Base-by-base conservation (phyloP, 306 rosid genomes). In the Oxytropis ochrocephala region DNA sequence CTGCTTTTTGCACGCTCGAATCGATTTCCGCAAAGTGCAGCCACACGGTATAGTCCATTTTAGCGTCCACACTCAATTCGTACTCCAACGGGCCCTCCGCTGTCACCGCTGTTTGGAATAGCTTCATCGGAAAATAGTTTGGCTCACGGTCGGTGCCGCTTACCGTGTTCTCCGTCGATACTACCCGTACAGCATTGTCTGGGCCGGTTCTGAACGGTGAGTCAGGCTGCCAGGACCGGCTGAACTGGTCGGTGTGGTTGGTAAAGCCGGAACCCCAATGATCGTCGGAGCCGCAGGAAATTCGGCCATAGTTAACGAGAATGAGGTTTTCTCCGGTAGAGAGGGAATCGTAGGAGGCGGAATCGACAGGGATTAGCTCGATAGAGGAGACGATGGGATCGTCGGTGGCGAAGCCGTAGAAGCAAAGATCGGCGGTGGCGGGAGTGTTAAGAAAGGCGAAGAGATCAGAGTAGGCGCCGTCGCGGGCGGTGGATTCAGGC, bases 401-500 rank as follows among this genome's bases (percentile, higher is more conserved):
- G 54, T 94, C 99, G 4, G 99, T 94, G 10, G 99, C 90, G 47
- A 85, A 82, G 70, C 97, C 85, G 81, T 94, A 90, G 76, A 94
- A 94, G 33, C 99, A 94, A 46, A 94, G 71, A 36, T 94, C 96
- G 7, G 86, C 82, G 64, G 86, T 5, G 47, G 63, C 10, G 27
- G 72, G 6, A 44, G 72, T 50, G 18, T 64, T 4, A 64, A 88
- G 68, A 77, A 65, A 85, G 0, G 76, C 90, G 53, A 88, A 83
- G 77, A 91, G 85, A 79, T 90, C 99, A 29, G 99, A 84, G 78
- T 94, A 94, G 2, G 97, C 96, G 19, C 99, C 97, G 67, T 69
- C 60, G 10, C 75, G 75, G 9, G 95, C 54, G 3, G 83, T 62
- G 17, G 74, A 49, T 56, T 91, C 91, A 1, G 75, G 65, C 99